Conservation (phyloP, 306 rosid species). For the Lithocarpus polystachyus region DNA sequence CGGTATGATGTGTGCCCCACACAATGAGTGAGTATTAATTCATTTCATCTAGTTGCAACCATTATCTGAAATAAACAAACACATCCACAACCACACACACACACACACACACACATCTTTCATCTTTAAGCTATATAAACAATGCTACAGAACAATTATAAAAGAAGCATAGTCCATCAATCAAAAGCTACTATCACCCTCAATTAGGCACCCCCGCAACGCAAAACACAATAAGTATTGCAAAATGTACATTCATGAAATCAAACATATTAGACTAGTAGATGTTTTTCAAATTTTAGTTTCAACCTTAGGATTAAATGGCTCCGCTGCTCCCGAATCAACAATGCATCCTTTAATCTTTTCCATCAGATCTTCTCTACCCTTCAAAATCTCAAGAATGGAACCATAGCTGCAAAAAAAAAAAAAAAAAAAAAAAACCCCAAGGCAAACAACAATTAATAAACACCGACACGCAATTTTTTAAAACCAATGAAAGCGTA, state of each 20-base stretch:
- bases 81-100: too few species aligned
- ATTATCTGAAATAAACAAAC: too few species aligned
- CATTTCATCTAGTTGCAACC: not conserved
- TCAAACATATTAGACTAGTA: not conserved
- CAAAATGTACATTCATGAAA: not conserved
- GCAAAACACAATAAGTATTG: not conserved
- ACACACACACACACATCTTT: not conserved
- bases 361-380: conserved; percentile 44
- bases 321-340: conserved; percentile 89
- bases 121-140: not conserved
- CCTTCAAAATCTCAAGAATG: conserved; percentile 52
- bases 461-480: not conserved
- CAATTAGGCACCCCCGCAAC: too few species aligned
- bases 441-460: not conserved
- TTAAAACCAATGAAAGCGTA: too few species aligned
- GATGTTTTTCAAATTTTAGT: not conserved
- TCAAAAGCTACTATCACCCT: not conserved
- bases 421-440: not conserved
- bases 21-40: too few species aligned
- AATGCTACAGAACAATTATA: not conserved
- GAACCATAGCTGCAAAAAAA: conserved; percentile 63
- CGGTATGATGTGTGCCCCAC: too few species aligned
- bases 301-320: conserved; percentile 74
- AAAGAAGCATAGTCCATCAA: not conserved
- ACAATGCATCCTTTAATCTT: conserved; percentile 77